Evolutionary conservation across 805 yeast species (phyloP).

Genomic region (Ascoidea rubescens): DNA sequence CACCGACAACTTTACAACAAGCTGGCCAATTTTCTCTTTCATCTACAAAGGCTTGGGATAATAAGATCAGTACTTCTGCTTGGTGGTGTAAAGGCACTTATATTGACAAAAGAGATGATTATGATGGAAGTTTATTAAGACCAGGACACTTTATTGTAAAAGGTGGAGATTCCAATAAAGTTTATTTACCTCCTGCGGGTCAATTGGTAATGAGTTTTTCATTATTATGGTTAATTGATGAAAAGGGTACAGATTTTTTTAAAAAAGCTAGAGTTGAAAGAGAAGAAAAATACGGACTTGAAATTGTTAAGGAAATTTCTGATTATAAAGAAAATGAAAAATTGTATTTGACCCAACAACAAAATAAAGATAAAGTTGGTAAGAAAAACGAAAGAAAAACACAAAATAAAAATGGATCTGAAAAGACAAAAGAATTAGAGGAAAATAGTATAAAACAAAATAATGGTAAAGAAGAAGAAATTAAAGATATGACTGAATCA

Average conservation of each 20-base stretch:
- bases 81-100: conserved; percentile 70
- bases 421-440: conserved; percentile 9
- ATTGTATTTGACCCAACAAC: background rate
- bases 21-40: conserved; percentile 81
- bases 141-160: conserved; percentile 47
- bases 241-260: conserved; percentile 22
- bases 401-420: conserved; percentile 4
- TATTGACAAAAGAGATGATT: conserved; percentile 55
- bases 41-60: conserved; percentile 81
- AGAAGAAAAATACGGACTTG: conserved; percentile 18
- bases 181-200: conserved; percentile 57
- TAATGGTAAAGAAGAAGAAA: conserved; percentile 3
- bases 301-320: conserved; percentile 16
- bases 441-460: conserved; percentile 3
- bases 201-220: conserved; percentile 87
- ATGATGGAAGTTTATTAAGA: conserved; percentile 40
- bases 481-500: background rate
- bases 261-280: conserved; percentile 11
- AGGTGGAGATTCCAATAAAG: conserved; percentile 32
- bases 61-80: conserved; percentile 67
- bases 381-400: conserved; percentile 2
- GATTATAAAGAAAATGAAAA: conserved; percentile 17
- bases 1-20: conserved; percentile 80
- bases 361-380: background rate
- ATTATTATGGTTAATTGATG: conserved; percentile 58